phyloP scores from a whole-genome alignment of 1,284 basidiomycete species.

The Puccinia coronata region DNA sequence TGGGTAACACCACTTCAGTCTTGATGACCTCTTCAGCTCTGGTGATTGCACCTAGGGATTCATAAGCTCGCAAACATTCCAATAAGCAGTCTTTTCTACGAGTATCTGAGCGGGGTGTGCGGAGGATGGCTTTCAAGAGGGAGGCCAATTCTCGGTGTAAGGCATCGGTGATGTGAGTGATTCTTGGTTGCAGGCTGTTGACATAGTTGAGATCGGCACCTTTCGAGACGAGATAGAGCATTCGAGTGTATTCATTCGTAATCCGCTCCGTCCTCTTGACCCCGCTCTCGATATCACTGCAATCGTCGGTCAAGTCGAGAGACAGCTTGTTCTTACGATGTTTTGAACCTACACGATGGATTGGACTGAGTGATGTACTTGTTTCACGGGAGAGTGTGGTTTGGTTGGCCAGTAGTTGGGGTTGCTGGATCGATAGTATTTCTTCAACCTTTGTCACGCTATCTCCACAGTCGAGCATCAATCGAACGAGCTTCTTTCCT shows the following conservation, averaged over 20 bases:
- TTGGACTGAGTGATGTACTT: neutral
- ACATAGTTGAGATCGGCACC: slow-evolving; percentile 28
- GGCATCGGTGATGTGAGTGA: slow-evolving; percentile 37
- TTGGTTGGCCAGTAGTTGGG: neutral
- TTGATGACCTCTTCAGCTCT: slow-evolving; percentile 46
- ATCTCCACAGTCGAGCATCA: slow-evolving; percentile 48
- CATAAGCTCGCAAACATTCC: slow-evolving; percentile 48
- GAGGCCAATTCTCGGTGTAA: slow-evolving; percentile 36
- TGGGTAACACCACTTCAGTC: slow-evolving; percentile 43
- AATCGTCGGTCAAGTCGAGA: slow-evolving; percentile 23
- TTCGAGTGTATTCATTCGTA: slow-evolving; percentile 34
- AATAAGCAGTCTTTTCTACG: slow-evolving; percentile 25
- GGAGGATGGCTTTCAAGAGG: slow-evolving; percentile 25
- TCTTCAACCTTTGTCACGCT: slow-evolving; percentile 39
- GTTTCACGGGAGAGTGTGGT: neutral
- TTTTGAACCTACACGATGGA: slow-evolving; percentile 10
- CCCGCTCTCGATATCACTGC: slow-evolving; percentile 13
- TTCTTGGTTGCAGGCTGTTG: slow-evolving; percentile 27
- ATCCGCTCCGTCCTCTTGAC: slow-evolving; percentile 40
- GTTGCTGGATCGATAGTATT: slow-evolving; percentile 33
- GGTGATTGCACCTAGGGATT: slow-evolving; percentile 27
- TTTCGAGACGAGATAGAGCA: slow-evolving; percentile 47
- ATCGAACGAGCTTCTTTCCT: slow-evolving; percentile 42
- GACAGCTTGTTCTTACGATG: slow-evolving; percentile 2
- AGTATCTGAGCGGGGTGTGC: slow-evolving; percentile 25